A percentile compares a stretch with the other conserved stretches of the same genome.
These are phyloP conservation scores for Chaetoscypha palmicola DNA, from an alignment of 2,329 filamentous ascomycete genomes.

Conservation along the genomic window DNA sequence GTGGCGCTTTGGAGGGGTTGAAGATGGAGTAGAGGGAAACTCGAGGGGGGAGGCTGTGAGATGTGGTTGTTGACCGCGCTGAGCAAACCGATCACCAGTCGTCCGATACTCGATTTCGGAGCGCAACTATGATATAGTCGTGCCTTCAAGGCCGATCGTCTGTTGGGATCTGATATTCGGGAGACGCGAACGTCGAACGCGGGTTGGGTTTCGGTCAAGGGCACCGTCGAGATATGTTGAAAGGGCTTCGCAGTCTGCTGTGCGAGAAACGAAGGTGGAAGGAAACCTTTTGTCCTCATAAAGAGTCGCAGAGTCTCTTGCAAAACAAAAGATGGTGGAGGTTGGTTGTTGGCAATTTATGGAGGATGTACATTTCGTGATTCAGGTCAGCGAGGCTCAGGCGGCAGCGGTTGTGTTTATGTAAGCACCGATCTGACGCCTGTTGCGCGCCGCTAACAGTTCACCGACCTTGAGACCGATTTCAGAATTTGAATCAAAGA, in stretches of 20 bases:
- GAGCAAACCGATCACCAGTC: too few species aligned
- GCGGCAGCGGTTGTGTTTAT: not conserved
- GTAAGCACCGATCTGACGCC: not conserved
- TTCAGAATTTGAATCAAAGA: too few species aligned
- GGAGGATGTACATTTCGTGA: slow-evolving; percentile 9
- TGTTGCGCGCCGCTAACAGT: too few species aligned
- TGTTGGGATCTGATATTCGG: not conserved
- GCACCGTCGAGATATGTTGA: too few species aligned
- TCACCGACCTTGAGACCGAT: too few species aligned
- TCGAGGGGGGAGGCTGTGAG: not conserved
- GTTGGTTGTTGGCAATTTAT: slow-evolving; percentile 3
- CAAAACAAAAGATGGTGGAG: slow-evolving; percentile 2
- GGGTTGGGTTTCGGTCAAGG: not conserved
- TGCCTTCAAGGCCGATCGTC: not conserved
- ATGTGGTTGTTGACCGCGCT: not conserved
- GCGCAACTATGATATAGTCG: too few species aligned
- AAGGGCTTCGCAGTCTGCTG: not conserved
- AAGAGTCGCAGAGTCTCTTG: slow-evolving; percentile 4
- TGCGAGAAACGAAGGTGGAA: slow-evolving; percentile 5
- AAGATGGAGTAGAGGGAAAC: not conserved
- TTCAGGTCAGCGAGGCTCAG: slow-evolving; percentile 12
- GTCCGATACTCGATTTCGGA: too few species aligned
- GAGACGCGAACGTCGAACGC: slow-evolving; percentile 11
- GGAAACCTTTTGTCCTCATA: slow-evolving; percentile 1
- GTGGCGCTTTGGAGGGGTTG: slow-evolving; percentile 4